A percentile compares a stretch with the other conserved stretches of the same genome.
Evolutionary conservation across 768 basidiomycete genomes (phyloP).

Genomic region (Suillus clintonianus): DNA sequence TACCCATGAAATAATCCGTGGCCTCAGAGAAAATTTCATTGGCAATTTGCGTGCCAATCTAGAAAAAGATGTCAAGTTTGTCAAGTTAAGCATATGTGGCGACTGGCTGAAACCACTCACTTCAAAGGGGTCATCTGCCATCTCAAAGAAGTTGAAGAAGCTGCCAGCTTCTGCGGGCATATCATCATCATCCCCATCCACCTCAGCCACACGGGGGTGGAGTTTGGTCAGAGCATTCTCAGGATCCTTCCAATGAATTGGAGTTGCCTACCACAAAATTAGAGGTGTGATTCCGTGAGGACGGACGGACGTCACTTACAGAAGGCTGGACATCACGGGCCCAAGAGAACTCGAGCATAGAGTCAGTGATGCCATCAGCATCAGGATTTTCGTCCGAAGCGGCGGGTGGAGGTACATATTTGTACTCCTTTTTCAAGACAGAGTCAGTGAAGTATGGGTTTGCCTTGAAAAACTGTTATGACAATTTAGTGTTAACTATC

Average conservation of each 20-base stretch:
- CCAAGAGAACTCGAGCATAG: conserved; percentile 83
- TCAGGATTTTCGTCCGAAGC: conserved; percentile 61
- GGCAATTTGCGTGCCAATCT: conserved; percentile 74
- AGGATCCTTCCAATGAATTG: conserved; percentile 82
- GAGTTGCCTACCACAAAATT: conserved; percentile 46
- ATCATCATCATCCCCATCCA: conserved; percentile 64
- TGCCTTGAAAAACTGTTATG: conserved; percentile 73
- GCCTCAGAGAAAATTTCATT: conserved; percentile 81
- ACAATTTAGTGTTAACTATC: conserved; percentile 4
- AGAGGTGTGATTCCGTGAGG: not conserved
- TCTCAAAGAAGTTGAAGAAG: conserved; percentile 89
- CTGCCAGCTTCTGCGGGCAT: conserved; percentile 68
- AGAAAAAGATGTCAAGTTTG: conserved; percentile 13
- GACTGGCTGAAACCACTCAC: conserved; percentile 41
- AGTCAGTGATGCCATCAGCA: conserved; percentile 71
- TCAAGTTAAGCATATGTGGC: not conserved
- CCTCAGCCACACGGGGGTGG: conserved; percentile 66
- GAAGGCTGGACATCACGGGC: conserved; percentile 68
- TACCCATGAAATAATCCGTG: conserved; percentile 80
- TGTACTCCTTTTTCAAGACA: conserved; percentile 82
- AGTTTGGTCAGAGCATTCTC: conserved; percentile 76
- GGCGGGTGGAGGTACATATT: conserved; percentile 57
- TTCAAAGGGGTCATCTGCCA: conserved; percentile 62
- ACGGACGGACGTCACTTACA: conserved; percentile 43
- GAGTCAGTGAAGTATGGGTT: conserved; percentile 81